Evolutionary conservation across 768 basidiomycete genomes (phyloP), one percentile per base, ranked within the genome.

Genomic region (Pulveroboletus sp.): DNA sequence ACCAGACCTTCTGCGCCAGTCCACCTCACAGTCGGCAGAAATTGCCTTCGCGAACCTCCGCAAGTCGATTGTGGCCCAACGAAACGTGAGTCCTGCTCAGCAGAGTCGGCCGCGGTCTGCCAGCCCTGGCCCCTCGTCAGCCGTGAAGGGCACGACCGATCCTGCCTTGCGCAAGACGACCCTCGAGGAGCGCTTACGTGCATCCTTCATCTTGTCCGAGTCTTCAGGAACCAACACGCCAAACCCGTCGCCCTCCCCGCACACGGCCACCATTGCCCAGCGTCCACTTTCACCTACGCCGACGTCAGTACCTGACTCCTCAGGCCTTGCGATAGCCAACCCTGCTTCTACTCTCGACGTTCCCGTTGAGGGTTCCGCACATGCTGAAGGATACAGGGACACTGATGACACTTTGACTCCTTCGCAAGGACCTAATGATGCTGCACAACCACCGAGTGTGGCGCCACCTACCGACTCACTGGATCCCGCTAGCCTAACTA

Each of bases 111-210:
- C 60, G 28, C 62, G 64, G 9, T 56, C 64, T 26, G 51, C 61
- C 17, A 63, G 63, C 39, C 62, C 63, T 6, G 43, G 56, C 41
- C 58, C 66, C 30, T 64, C 56, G 4, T 57, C 62, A 5, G 14
- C 48, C 14, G 8, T 56, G 6, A 63, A 51, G 52, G 48, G 44
- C 21, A 26, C 46, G 8, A 21, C 35, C 37, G 64, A 69, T 24
- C 43, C 58, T 27, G 62, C 64, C 15, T 46, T 63, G 43, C 68
- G 73, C 40, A 84, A 86, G 61, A 73, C 77, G 8, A 85, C 77
- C 21, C 71, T 91, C 2, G 89, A 91, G 67, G 89, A 91, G 50
- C 75, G 89, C 39, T 71, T 91, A n/a, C 78, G 83, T 39, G 83
- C 86, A 37, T 78, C 71, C 26, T 77, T 83, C 57, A 74, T 76